A percentile compares a stretch with the other conserved stretches of the same genome.
Conservation (phyloP, 2,329 filamentous ascomycete species). For the Diaporthe aspalathi region DNA sequence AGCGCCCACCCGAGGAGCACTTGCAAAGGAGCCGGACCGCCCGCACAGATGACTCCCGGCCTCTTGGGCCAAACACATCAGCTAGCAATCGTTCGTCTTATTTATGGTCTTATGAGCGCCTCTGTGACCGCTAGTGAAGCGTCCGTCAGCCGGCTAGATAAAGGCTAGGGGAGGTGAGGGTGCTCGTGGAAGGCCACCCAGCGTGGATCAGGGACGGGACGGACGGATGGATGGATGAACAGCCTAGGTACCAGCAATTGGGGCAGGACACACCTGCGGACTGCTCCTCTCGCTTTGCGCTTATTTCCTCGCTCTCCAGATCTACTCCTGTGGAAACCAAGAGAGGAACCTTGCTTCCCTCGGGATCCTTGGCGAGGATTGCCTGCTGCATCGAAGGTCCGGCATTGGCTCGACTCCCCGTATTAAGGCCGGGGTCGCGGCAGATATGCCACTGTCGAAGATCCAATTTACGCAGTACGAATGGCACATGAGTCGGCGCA, state of each 20-base stretch:
- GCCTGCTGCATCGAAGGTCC: not conserved
- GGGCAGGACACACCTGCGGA: not conserved
- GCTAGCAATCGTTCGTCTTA: conserved; percentile 16
- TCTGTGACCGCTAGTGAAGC: not conserved
- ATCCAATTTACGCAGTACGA: conserved; percentile 20
- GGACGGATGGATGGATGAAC: too few species aligned
- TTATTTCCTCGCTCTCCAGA: not conserved
- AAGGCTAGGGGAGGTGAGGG: not conserved
- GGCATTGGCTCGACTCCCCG: conserved; percentile 24
- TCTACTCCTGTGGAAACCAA: not conserved
- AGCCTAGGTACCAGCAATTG: too few species aligned
- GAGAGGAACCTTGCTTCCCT: conserved; percentile 3
- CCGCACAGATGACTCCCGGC: conserved; percentile 26
- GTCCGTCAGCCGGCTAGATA: conserved; percentile 11
- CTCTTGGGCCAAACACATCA: not conserved
- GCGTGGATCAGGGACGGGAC: too few species aligned
- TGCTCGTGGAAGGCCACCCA: not conserved
- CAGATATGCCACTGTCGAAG: conserved; percentile 23
- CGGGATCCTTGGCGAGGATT: conserved; percentile 26
- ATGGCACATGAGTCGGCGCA: conserved; percentile 1
- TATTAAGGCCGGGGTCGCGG: conserved; percentile 7
- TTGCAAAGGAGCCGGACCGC: conserved; percentile 15
- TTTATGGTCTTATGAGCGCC: not conserved
- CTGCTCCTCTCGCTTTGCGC: not conserved
- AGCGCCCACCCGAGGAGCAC: not conserved